Evolutionary conservation across 192 early-diverging fungal genomes (phyloP).

Genomic region (Backusella parvicylindrica): DNA sequence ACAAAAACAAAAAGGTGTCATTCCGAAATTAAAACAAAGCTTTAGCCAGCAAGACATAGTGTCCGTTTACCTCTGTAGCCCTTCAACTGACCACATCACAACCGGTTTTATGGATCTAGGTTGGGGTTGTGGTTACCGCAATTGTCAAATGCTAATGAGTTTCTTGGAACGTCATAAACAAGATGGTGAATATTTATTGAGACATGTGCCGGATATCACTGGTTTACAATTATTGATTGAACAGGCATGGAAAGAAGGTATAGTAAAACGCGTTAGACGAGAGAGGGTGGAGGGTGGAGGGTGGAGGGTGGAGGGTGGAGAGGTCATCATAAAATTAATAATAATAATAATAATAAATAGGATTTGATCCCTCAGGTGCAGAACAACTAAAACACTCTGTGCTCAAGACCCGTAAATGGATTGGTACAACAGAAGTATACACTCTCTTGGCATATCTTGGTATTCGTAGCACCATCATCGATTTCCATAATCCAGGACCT

Average conservation of each 20-base stretch:
- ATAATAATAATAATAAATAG: slow-evolving; percentile 2
- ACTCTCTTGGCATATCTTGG: slow-evolving; percentile 57
- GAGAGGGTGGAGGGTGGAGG: no score
- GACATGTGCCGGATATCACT: slow-evolving; percentile 34
- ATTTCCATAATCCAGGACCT: slow-evolving; percentile 60
- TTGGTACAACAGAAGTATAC: slow-evolving; percentile 69
- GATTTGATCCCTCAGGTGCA: slow-evolving; percentile 58
- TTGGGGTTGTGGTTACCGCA: slow-evolving; percentile 75
- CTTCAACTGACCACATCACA: slow-evolving; percentile 22
- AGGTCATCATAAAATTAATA: no score
- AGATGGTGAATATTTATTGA: slow-evolving; percentile 4
- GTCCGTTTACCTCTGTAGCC: slow-evolving; percentile 22
- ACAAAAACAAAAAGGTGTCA: background rate
- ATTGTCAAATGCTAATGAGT: slow-evolving; percentile 64
- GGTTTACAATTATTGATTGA: slow-evolving; percentile 55
- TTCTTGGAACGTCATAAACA: slow-evolving; percentile 30
- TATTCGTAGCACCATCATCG: slow-evolving; percentile 52
- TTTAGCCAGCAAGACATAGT: slow-evolving; percentile 18
- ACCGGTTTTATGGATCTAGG: slow-evolving; percentile 43
- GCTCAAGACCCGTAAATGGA: slow-evolving; percentile 61
- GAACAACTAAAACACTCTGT: slow-evolving; percentile 51
- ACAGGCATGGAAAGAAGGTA: slow-evolving; percentile 53
- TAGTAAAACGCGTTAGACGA: background rate
- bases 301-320: no score
- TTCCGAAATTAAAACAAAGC: background rate